These are phyloP conservation scores for Claviceps paspali DNA, from an alignment of 2,329 filamentous ascomycete species.

Conservation along the genomic window DNA sequence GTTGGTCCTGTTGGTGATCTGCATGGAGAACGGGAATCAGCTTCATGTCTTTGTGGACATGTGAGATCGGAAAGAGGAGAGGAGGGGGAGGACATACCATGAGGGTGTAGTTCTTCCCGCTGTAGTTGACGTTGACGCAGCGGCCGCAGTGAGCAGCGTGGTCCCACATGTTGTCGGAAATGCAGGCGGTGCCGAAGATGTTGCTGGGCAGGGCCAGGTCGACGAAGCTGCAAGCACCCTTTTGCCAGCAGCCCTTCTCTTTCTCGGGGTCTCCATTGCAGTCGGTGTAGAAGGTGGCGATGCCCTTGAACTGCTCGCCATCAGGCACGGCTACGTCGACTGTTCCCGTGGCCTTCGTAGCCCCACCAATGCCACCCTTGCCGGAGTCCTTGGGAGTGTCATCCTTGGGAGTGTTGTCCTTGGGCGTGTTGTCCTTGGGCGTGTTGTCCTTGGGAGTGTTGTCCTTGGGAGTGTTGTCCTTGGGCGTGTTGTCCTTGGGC, in stretches of 20 bases:
- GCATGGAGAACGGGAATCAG: neutral
- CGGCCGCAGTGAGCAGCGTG: neutral
- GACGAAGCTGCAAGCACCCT: neutral
- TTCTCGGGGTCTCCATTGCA: too few relatives aligned
- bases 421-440: too few relatives aligned
- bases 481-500: too few relatives aligned
- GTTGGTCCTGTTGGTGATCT: conserved; percentile 1
- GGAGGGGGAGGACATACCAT: too few relatives aligned
- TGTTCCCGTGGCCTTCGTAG: too few relatives aligned
- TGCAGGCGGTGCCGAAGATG: conserved; percentile 1
- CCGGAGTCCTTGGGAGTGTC: too few relatives aligned
- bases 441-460: too few relatives aligned
- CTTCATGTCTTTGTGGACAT: neutral
- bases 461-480: too few relatives aligned
- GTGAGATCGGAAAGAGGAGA: too few relatives aligned
- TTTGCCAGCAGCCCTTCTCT: neutral
- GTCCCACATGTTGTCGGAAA: neutral
- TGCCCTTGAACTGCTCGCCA: neutral
- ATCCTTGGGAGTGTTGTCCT: too few relatives aligned
- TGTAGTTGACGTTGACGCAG: neutral
- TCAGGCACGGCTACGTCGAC: neutral
- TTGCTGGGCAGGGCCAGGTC: neutral
- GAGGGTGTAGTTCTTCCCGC: neutral
- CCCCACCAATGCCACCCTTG: too few relatives aligned
- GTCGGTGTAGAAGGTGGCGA: neutral